phyloP scores from a whole-genome alignment of 768 basidiomycete species.

The Auriscalpium orientale region DNA sequence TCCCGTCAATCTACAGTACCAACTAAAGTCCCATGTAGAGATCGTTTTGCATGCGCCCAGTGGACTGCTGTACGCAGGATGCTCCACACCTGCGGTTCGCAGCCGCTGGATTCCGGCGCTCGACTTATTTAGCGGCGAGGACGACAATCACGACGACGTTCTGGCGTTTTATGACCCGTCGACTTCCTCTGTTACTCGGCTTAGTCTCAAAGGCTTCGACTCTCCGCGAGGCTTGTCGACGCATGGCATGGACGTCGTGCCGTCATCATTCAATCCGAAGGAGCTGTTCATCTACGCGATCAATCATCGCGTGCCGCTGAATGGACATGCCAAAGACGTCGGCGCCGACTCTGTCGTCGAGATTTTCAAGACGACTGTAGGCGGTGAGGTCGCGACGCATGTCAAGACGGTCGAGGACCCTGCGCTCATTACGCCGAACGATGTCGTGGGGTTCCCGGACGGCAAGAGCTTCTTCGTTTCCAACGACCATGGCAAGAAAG shows the following conservation, averaged over 20 bases:
- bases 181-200: constrained; percentile 36
- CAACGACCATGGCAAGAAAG: constrained; percentile 55
- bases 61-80: constrained; percentile 56
- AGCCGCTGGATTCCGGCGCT: constrained; percentile 45
- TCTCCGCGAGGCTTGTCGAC: constrained; percentile 38
- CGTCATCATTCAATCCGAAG: constrained; percentile 37
- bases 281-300: constrained; percentile 60
- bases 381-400: constrained; percentile 38
- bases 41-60: constrained; percentile 49
- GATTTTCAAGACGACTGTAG: constrained; percentile 50
- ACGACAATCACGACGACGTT: constrained; percentile 40
- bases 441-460: constrained; percentile 57
- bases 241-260: constrained; percentile 66
- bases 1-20: neutral
- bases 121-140: constrained; percentile 26
- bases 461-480: constrained; percentile 63
- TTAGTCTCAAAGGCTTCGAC: constrained; percentile 26
- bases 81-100: constrained; percentile 44
- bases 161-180: constrained; percentile 52
- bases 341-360: constrained; percentile 73
- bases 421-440: constrained; percentile 59
- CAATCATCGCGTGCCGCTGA: constrained; percentile 55
- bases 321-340: constrained; percentile 28
- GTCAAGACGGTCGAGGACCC: constrained; percentile 51
- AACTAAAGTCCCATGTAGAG: constrained; percentile 29